Conservation (phyloP, 139 green algal species). For the Chlorella sp. region DNA sequence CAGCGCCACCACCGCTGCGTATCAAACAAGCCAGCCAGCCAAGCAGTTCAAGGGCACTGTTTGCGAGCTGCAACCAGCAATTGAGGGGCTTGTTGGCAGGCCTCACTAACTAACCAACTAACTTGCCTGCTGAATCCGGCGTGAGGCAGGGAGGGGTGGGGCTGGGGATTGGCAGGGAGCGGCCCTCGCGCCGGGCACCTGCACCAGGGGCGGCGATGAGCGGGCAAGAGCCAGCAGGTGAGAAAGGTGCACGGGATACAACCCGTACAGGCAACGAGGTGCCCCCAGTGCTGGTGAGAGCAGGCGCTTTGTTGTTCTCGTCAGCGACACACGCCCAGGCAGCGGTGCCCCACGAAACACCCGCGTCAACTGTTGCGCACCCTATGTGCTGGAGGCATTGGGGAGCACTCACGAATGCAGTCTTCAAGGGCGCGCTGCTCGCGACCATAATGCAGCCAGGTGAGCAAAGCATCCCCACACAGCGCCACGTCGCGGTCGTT, state of each 20-base stretch:
- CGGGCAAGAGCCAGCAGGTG: not conserved
- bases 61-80: not conserved
- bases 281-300: not conserved
- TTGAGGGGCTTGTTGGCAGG: not conserved
- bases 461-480: not conserved
- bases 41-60: not conserved
- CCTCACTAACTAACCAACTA: too few species aligned
- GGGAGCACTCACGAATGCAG: not conserved
- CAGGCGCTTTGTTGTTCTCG: not conserved
- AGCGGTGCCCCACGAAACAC: not conserved
- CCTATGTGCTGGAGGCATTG: too few species aligned
- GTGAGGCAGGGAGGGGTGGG: not conserved
- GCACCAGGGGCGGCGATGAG: not conserved
- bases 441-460: not conserved
- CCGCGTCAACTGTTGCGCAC: not conserved
- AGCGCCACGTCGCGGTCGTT: not conserved
- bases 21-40: not conserved
- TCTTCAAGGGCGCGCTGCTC: not conserved
- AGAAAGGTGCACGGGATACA: not conserved
- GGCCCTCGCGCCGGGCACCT: not conserved
- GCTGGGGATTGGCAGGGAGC: not conserved
- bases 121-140: not conserved
- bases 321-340: too few species aligned
- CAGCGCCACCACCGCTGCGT: too few species aligned
- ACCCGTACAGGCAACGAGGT: not conserved